Evolutionary conservation across 306 rosid species (phyloP).

Genomic region (Alnus rubra): DNA sequence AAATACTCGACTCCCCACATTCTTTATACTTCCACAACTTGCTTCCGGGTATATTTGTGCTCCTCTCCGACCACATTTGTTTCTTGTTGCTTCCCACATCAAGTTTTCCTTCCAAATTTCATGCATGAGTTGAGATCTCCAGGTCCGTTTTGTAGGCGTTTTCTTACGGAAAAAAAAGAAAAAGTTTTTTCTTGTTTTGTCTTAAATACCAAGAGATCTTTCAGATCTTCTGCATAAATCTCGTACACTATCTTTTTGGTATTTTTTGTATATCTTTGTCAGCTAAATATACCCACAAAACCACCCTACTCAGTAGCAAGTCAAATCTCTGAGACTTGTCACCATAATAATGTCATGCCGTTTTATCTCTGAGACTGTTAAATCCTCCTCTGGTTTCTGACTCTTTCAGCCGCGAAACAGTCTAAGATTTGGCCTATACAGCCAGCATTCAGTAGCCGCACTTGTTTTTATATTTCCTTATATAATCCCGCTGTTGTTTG

Average conservation of each 20-base stretch:
- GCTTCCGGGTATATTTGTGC: background rate
- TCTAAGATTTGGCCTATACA: slow-evolving; percentile 10
- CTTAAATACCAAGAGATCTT: slow-evolving; percentile 5
- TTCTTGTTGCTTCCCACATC: background rate
- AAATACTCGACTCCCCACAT: background rate
- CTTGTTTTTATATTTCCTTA: slow-evolving; percentile 12
- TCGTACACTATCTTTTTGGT: slow-evolving; percentile 3
- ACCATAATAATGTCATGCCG: background rate
- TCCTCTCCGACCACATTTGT: background rate
- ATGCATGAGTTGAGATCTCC: background rate
- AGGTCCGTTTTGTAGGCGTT: background rate
- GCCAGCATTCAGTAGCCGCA: slow-evolving; percentile 10
- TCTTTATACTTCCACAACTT: background rate
- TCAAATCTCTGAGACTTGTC: slow-evolving; percentile 2
- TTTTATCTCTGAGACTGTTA: too few species aligned
- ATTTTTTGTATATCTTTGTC: background rate
- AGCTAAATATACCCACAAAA: slow-evolving; percentile 1
- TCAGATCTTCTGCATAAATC: slow-evolving; percentile 9
- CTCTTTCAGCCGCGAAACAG: background rate
- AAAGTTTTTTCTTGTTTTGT: background rate
- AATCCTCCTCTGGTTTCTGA: background rate
- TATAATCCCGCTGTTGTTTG: slow-evolving; percentile 4
- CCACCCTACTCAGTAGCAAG: background rate
- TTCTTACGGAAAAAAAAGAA: background rate
- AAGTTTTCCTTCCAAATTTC: background rate